Evolutionary conservation across 257 asterid genomes (phyloP).

Genomic region (Penstemon barbatus): DNA sequence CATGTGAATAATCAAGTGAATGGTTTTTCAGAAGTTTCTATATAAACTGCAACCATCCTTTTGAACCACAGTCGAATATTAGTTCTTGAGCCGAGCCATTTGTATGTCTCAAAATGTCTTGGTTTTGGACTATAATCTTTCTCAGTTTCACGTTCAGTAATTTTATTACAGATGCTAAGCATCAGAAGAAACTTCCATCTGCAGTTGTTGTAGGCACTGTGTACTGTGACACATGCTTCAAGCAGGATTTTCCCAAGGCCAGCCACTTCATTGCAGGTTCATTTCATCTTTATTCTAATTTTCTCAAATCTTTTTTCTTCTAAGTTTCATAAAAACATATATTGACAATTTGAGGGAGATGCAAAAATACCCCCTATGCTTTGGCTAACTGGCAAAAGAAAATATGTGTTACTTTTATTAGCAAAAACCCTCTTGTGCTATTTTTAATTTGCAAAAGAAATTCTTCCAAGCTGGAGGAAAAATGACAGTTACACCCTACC

Average conservation of each 20-base stretch:
- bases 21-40: not conserved
- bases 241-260: constrained; percentile 39
- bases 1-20: constrained; percentile 12
- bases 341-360: too few species aligned
- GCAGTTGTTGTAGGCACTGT: constrained; percentile 77
- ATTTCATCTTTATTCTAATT: not conserved
- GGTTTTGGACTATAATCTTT: constrained; percentile 5
- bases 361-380: too few species aligned
- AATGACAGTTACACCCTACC: too few species aligned
- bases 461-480: too few species aligned
- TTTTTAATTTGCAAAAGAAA: too few species aligned
- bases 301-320: not conserved
- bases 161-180: constrained; percentile 17
- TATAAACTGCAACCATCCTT: too few species aligned
- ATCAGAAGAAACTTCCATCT: constrained; percentile 41
- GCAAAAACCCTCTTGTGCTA: too few species aligned
- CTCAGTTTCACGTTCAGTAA: constrained; percentile 1
- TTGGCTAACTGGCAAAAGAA: too few species aligned
- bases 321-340: too few species aligned
- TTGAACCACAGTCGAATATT: too few species aligned
- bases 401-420: too few species aligned
- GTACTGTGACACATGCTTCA: constrained; percentile 73
- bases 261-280: constrained; percentile 73
- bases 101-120: constrained; percentile 2
- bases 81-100: not conserved